Evolutionary conservation across 1,284 basidiomycete species (phyloP).

Genomic region (Ustilago sp.): DNA sequence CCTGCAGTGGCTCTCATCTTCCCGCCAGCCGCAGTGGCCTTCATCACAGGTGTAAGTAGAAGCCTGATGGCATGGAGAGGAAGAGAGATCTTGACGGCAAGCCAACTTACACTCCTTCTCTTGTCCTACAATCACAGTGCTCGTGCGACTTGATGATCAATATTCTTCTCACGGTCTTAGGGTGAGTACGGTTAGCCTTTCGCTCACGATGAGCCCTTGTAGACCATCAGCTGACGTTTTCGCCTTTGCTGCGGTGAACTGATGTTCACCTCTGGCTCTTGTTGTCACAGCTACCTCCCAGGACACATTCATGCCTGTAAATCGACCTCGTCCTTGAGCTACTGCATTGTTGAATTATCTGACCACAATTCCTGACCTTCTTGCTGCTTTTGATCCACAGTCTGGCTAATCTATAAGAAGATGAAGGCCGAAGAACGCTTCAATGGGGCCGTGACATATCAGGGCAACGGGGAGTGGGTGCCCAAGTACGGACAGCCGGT

Average conservation of each 20-base stretch:
- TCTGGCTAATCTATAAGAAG: constrained; percentile 58
- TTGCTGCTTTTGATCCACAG: constrained; percentile 9
- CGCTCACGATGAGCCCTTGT: too few relatives aligned
- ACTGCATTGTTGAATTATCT: not conserved
- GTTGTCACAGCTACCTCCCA: constrained; percentile 31
- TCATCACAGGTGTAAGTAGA: constrained; percentile 75
- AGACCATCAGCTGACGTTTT: not conserved
- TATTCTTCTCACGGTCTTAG: constrained; percentile 79
- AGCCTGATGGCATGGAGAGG: not conserved
- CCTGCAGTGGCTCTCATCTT: constrained; percentile 76
- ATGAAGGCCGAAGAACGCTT: constrained; percentile 58
- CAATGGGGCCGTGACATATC: constrained; percentile 47
- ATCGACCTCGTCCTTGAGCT: not conserved
- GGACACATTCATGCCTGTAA: constrained; percentile 51
- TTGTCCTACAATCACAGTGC: constrained; percentile 30
- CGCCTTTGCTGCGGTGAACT: not conserved
- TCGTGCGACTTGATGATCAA: constrained; percentile 80
- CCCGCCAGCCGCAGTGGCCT: constrained; percentile 75
- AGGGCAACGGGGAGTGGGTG: constrained; percentile 55
- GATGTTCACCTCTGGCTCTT: not conserved
- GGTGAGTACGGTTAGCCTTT: constrained; percentile 24
- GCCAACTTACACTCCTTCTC: not conserved
- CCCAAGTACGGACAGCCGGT: constrained; percentile 36
- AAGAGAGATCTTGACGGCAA: not conserved
- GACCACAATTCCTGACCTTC: not conserved